phyloP scores from a whole-genome alignment of 352 stramenopile genomes.

The Phytophthora pistaciae region DNA sequence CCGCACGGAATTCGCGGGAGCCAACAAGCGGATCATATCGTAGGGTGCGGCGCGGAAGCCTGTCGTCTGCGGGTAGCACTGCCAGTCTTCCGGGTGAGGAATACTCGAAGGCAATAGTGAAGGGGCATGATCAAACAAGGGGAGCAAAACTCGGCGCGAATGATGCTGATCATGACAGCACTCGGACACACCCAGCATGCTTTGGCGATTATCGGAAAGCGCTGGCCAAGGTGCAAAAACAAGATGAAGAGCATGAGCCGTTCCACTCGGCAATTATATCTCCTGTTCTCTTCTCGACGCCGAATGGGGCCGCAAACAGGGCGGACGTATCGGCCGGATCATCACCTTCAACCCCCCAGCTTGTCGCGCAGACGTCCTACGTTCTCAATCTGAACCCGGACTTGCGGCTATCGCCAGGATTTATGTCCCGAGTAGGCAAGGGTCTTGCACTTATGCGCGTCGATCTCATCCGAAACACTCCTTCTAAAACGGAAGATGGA shows the following conservation, averaged over 20 bases:
- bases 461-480: constrained; percentile 51
- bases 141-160: background rate
- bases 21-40: constrained; percentile 19
- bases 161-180: constrained; percentile 15
- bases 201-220: constrained; percentile 36
- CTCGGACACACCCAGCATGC: constrained; percentile 42
- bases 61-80: constrained; percentile 33
- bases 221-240: constrained; percentile 13
- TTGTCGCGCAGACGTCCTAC: constrained; percentile 63
- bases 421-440: constrained; percentile 80
- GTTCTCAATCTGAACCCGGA: constrained; percentile 89
- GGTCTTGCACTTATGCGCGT: constrained; percentile 76
- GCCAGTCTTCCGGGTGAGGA: constrained; percentile 35
- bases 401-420: constrained; percentile 76
- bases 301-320: constrained; percentile 1
- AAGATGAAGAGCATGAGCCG: background rate
- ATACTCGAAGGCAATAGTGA: constrained; percentile 10
- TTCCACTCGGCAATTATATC: constrained; percentile 39
- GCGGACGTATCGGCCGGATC: constrained; percentile 1
- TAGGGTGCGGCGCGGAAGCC: constrained; percentile 25
- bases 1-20: constrained; percentile 29
- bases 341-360: constrained; percentile 20
- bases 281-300: constrained; percentile 35
- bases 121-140: constrained; percentile 5
- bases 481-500: background rate